Conservation (phyloP, 768 basidiomycete species). For the Hericium rajendrae region DNA sequence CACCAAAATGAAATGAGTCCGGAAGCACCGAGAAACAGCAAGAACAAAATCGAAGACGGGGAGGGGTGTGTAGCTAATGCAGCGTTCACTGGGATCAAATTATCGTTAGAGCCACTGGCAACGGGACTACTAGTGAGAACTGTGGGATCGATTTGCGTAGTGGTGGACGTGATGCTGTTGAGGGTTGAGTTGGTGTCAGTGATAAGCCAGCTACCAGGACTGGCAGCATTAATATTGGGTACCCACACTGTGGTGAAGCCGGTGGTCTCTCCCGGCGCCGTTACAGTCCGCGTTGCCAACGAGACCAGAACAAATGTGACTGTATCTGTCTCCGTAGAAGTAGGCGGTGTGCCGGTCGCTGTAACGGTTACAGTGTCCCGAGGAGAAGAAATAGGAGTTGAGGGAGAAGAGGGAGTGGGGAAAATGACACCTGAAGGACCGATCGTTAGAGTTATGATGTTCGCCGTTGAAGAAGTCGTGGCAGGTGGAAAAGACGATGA, state of each 20-base stretch:
- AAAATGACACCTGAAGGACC: slow-evolving; percentile 2
- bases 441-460: neutral
- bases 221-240: no score
- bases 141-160: neutral
- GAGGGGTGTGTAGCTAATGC: no score
- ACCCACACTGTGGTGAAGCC: slow-evolving; percentile 2
- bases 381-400: neutral
- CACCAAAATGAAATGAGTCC: no score
- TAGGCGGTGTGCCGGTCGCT: neutral
- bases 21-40: no score
- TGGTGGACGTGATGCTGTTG: neutral
- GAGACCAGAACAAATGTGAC: neutral
- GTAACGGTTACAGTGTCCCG: neutral
- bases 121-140: no score
- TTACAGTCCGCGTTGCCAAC: neutral
- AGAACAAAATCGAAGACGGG: no score
- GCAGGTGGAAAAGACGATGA: neutral
- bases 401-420: neutral
- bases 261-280: slow-evolving; percentile 1
- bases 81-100: no score
- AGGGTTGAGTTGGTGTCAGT: no score
- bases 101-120: no score
- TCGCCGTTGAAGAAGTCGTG: neutral
- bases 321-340: neutral
- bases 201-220: neutral